Percentiles rank a stretch among this genome's conserved stretches.
phyloP scores from a whole-genome alignment of 1,284 basidiomycete genomes.

The Phylloboletellus chloephorus region DNA sequence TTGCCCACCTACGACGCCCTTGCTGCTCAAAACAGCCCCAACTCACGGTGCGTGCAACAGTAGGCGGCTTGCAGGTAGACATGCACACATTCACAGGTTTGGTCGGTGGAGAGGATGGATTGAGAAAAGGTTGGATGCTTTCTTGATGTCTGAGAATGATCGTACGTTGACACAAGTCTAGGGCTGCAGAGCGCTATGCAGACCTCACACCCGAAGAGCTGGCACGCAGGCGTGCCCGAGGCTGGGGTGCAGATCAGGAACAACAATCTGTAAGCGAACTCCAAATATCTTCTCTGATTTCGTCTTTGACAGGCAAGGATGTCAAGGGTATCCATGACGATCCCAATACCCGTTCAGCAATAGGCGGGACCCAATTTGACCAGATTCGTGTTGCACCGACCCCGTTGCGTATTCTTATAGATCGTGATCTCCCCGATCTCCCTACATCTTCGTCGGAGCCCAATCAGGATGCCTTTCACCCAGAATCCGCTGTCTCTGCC shows the following conservation, averaged over 20 bases:
- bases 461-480: slow-evolving; percentile 14
- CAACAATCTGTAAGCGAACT: slow-evolving; percentile 14
- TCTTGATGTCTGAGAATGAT: slow-evolving; percentile 1
- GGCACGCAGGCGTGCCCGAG: slow-evolving; percentile 52
- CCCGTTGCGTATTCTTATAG: slow-evolving; percentile 24
- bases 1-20: slow-evolving; percentile 76
- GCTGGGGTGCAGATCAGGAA: slow-evolving; percentile 52
- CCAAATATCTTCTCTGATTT: slow-evolving; percentile 1
- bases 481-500: slow-evolving; percentile 13
- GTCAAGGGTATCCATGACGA: slow-evolving; percentile 18
- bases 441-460: slow-evolving; percentile 10
- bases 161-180: slow-evolving; percentile 28
- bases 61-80: slow-evolving; percentile 1
- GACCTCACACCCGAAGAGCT: slow-evolving; percentile 57
- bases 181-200: slow-evolving; percentile 74
- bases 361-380: slow-evolving; percentile 4
- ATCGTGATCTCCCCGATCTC: slow-evolving; percentile 17
- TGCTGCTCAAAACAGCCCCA: slow-evolving; percentile 63
- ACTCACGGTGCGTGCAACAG: slow-evolving; percentile 52
- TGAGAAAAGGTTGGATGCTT: slow-evolving; percentile 63
- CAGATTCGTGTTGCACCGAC: slow-evolving; percentile 9
- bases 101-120: slow-evolving; percentile 81
- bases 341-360: neutral
- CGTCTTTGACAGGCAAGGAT: slow-evolving; percentile 7
- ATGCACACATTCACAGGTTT: slow-evolving; percentile 44